These are phyloP conservation scores for Hirschioporus abietinus DNA, from an alignment of 768 basidiomycete genomes.

Conservation along the genomic window DNA sequence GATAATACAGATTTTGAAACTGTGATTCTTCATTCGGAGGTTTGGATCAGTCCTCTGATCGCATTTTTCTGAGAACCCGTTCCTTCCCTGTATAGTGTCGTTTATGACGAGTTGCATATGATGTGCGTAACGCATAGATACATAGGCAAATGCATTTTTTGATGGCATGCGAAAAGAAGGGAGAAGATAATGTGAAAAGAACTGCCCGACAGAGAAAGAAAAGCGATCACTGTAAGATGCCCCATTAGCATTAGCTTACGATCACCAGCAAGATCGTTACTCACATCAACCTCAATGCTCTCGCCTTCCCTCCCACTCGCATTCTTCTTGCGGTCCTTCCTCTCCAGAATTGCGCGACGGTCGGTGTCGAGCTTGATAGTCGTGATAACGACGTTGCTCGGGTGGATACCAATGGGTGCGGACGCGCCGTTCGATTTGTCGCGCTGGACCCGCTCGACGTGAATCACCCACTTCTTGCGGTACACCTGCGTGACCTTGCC, in stretches of 20 bases:
- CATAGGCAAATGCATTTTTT: constrained; percentile 49
- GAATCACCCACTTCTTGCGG: constrained; percentile 98
- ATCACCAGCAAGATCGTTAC: constrained; percentile 23
- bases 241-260: constrained; percentile 12
- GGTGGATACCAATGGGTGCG: constrained; percentile 91
- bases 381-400: constrained; percentile 93
- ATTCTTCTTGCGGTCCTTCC: constrained; percentile 75
- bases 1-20: too few species aligned
- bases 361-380: constrained; percentile 92
- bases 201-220: constrained; percentile 11
- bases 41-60: too few species aligned
- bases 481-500: constrained; percentile 97
- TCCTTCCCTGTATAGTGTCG: neutral
- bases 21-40: too few species aligned
- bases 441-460: constrained; percentile 95
- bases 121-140: constrained; percentile 57
- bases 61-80: too few species aligned
- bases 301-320: constrained; percentile 52
- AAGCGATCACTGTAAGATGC: constrained; percentile 31
- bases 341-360: constrained; percentile 80
- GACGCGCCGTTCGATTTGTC: constrained; percentile 98
- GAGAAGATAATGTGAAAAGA: constrained; percentile 12
- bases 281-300: constrained; percentile 62
- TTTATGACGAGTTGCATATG: constrained; percentile 37
- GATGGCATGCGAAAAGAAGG: constrained; percentile 24